A percentile compares a stretch with the other conserved stretches of the same genome.
These are phyloP conservation scores for Echites panduratus DNA, from an alignment of 257 asterid species.

Conservation along the genomic window DNA sequence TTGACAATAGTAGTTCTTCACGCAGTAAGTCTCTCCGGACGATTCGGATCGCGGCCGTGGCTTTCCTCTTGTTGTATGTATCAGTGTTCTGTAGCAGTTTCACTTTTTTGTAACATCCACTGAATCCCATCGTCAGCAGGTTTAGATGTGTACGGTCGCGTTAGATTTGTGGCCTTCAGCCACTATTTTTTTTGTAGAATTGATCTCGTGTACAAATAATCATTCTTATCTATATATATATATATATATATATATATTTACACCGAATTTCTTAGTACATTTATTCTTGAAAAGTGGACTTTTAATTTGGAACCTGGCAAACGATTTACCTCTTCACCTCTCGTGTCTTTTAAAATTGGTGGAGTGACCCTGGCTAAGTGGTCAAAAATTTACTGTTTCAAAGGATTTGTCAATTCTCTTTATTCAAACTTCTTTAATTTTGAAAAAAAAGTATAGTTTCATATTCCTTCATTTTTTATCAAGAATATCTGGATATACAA, in stretches of 20 bases:
- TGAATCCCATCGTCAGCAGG: neutral
- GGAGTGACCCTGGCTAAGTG: no score
- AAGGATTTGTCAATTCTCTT: no score
- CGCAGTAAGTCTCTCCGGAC: conserved; percentile 17
- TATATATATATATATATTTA: conserved; percentile 6
- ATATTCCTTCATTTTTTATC: no score
- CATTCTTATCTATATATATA: no score
- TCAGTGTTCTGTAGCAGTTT: conserved; percentile 26
- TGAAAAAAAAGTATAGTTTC: no score
- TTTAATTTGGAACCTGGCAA: no score
- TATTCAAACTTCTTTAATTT: no score
- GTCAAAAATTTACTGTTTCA: no score
- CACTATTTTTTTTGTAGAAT: neutral
- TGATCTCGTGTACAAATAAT: neutral
- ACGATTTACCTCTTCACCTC: no score
- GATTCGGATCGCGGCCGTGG: conserved; percentile 16
- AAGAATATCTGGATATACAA: no score
- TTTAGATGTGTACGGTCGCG: neutral
- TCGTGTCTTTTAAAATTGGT: no score
- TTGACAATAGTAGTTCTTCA: conserved; percentile 29
- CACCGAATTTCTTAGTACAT: neutral
- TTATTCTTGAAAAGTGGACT: neutral
- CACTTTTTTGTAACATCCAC: conserved; percentile 37
- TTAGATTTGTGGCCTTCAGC: neutral
- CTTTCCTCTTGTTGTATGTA: conserved; percentile 36